These are phyloP conservation scores for Tardiomyces blankii DNA, from an alignment of 1,139 yeast species.

Conservation along the genomic window DNA sequence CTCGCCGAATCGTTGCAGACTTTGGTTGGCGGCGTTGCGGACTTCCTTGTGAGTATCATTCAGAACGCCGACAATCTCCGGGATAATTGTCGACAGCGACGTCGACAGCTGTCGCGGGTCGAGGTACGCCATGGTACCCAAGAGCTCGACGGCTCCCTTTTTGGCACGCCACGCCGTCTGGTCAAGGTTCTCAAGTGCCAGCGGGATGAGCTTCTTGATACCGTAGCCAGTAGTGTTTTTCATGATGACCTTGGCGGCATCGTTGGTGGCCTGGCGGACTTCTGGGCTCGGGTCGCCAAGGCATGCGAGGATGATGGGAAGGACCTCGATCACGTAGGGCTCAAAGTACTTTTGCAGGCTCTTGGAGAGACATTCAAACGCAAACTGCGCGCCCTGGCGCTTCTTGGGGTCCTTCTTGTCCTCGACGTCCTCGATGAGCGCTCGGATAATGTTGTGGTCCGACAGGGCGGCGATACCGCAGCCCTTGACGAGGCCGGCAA, in stretches of 20 bases:
- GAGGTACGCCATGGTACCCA: conserved; percentile 96
- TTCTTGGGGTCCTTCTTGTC: conserved; percentile 65
- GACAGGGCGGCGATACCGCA: conserved; percentile 68
- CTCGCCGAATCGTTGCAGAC: conserved; percentile 87
- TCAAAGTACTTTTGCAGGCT: conserved; percentile 71
- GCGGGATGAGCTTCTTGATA: conserved; percentile 80
- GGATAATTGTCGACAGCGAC: conserved; percentile 80
- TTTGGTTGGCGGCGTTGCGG: conserved; percentile 84
- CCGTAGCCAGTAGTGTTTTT: conserved; percentile 86
- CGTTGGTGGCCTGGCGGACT: conserved; percentile 82
- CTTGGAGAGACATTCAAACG: conserved; percentile 74
- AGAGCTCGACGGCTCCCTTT: conserved; percentile 89
- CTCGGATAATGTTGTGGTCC: conserved; percentile 65
- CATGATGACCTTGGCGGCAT: conserved; percentile 85
- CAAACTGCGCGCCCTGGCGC: conserved; percentile 84
- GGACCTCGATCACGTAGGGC: conserved; percentile 83
- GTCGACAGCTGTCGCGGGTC: conserved; percentile 91
- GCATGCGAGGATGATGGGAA: conserved; percentile 69
- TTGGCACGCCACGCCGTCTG: conserved; percentile 94
- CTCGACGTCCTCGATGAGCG: conserved; percentile 75
- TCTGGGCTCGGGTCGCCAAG: conserved; percentile 79
- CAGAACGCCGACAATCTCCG: conserved; percentile 90
- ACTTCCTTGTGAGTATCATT: conserved; percentile 96
- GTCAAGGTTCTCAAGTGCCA: conserved; percentile 76
- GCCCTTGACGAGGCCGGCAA: conserved; percentile 86